phyloP scores from a whole-genome alignment of 768 basidiomycete genomes.

The Russula vinacea region DNA sequence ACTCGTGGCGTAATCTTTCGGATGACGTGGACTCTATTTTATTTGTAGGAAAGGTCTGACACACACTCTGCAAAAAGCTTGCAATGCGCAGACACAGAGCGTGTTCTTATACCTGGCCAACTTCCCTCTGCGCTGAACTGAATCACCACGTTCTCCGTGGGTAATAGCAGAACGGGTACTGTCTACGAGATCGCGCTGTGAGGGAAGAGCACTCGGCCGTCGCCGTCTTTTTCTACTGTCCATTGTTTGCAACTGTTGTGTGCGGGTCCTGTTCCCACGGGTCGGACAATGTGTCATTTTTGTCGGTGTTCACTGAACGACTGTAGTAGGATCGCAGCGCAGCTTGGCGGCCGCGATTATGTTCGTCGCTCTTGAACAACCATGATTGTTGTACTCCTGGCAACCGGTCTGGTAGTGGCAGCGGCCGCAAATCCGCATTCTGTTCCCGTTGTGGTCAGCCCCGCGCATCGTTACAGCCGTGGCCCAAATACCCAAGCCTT shows the following conservation, averaged over 20 bases:
- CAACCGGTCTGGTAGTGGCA: background rate
- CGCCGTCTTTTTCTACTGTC: no score
- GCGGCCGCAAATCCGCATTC: conserved; percentile 8
- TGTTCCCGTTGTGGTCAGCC: conserved; percentile 11
- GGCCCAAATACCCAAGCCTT: background rate
- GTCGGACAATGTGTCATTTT: background rate
- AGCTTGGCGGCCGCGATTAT: background rate
- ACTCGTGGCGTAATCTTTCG: background rate
- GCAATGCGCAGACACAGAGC: conserved; percentile 44
- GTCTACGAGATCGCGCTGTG: conserved; percentile 63
- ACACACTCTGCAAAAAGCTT: conserved; percentile 42
- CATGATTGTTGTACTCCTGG: conserved; percentile 2
- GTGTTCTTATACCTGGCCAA: conserved; percentile 61
- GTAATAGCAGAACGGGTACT: conserved; percentile 57
- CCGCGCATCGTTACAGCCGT: conserved; percentile 9
- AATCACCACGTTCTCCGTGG: conserved; percentile 62
- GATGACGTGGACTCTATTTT: conserved; percentile 10
- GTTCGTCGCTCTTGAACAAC: background rate
- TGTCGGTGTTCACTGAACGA: background rate
- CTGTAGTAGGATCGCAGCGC: background rate
- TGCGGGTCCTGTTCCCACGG: background rate
- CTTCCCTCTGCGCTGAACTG: conserved; percentile 59
- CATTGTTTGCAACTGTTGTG: conserved; percentile 25
- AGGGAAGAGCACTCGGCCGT: background rate
- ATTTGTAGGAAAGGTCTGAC: conserved; percentile 61